Evolutionary conservation across 148 eudicot genomes (phyloP), one percentile per base, ranked within the genome.

Genomic region (Heliosperma pusillum): DNA sequence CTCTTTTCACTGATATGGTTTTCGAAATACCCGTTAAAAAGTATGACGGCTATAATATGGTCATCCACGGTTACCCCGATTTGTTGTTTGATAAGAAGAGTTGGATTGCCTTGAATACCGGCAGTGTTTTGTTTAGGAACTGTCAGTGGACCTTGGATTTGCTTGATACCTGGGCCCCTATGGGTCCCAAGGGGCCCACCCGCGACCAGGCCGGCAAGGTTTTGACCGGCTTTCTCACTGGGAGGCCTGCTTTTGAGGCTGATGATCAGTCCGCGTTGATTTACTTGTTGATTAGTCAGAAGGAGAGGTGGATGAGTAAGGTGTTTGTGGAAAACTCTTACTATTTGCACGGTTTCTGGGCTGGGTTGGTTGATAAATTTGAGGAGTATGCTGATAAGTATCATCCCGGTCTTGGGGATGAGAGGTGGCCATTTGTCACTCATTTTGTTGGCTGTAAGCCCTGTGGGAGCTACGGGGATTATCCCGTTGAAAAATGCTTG

Each of bases 391-490:
- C 82, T 10, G 90, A 85, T 85, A 93, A 89, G 80, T 80, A 90
- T 58, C 89, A 88, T 70, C 93, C 97, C 0, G 97, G 97, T 12
- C 81, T 87, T 76, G 97, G 96, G 8, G 97, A 93, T 56, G 97
- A 90, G 55, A 50, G 55, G 55, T 50, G 55, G 55, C 55, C 55
- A 17, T 50, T 50, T 50, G 55, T 50, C 3, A 92, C 97, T 0
- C 96, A 92, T 86, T 90, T 92, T 58, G 96, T 90, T 69, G 98
- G 98, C n/a, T 93, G 98, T 73, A 93, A 93, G 84, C 98, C 98
- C 36, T 93, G 97, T 80, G 94, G 90, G 65, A 89, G 97, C 75
- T 93, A 88, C 70, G 92, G 92, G 47, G 98, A 93, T 85, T 89
- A 91, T 76, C 86, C 92, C 1, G 91, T 86, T 2, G 91, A 91